These are phyloP conservation scores for Nasturtium officinale DNA, from an alignment of 345 rosid species.

Conservation along the genomic window DNA sequence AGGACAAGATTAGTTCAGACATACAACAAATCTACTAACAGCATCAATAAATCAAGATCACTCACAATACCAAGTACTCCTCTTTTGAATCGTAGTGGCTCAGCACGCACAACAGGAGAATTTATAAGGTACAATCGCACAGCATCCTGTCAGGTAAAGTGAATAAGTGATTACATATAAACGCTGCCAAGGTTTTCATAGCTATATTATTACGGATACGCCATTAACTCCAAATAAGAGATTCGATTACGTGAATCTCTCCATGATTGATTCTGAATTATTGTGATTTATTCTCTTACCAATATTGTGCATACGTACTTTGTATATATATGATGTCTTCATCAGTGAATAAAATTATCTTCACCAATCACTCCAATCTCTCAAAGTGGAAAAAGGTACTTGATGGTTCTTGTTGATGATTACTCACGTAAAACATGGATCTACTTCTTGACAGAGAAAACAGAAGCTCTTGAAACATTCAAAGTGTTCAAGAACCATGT, in stretches of 20 bases:
- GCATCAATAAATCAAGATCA: constrained; percentile 28
- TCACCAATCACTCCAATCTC: not conserved
- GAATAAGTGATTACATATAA: constrained; percentile 18
- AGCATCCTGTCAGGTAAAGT: constrained; percentile 67
- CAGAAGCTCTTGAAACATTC: too few relatives aligned
- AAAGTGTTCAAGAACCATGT: too few relatives aligned
- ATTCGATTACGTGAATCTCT: too few relatives aligned
- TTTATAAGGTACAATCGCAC: constrained; percentile 88
- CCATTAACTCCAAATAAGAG: too few relatives aligned
- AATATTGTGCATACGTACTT: too few relatives aligned
- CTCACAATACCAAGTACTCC: constrained; percentile 97
- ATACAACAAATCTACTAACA: constrained; percentile 24
- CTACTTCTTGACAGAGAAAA: too few relatives aligned
- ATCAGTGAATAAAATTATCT: too few relatives aligned
- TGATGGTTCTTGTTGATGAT: not conserved
- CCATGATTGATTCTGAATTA: too few relatives aligned
- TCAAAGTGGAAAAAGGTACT: not conserved
- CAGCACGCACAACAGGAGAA: constrained; percentile 99
- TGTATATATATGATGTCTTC: too few relatives aligned
- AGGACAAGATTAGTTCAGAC: constrained; percentile 22
- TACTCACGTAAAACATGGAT: not conserved
- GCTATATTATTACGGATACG: not conserved
- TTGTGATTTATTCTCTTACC: too few relatives aligned
- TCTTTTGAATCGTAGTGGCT: constrained; percentile 87
- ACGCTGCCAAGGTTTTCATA: constrained; percentile 1